Evolutionary conservation across 176 grass and related monocot species (phyloP).

Genomic region (Phoenix roebelenii): DNA sequence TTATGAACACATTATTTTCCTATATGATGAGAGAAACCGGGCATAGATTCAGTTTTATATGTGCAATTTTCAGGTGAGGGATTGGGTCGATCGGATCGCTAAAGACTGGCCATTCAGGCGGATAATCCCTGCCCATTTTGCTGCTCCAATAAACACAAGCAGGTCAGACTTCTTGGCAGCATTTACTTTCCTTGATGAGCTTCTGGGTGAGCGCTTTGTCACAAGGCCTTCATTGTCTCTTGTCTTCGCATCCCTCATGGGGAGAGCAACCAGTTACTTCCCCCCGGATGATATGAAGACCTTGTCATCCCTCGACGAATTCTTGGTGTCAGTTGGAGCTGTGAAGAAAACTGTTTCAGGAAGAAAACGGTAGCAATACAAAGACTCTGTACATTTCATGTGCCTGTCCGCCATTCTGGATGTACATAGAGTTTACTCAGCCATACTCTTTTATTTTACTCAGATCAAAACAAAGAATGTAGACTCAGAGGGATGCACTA

Average conservation of each 20-base stretch:
- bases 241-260: slow-evolving; percentile 68
- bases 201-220: slow-evolving; percentile 37
- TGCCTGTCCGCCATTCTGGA: too few relatives aligned
- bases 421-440: too few relatives aligned
- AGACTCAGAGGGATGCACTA: too few relatives aligned
- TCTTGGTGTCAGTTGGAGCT: slow-evolving; percentile 70
- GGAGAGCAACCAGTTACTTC: slow-evolving; percentile 62
- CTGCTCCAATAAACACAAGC: slow-evolving; percentile 45
- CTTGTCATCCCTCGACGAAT: slow-evolving; percentile 82
- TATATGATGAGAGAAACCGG: too few relatives aligned
- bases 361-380: slow-evolving; percentile 34
- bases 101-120: slow-evolving; percentile 48
- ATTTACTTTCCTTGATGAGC: slow-evolving; percentile 68
- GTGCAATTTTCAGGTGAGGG: slow-evolving; percentile 41
- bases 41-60: not conserved
- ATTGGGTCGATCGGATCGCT: slow-evolving; percentile 64
- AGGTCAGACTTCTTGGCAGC: slow-evolving; percentile 72
- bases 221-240: slow-evolving; percentile 35
- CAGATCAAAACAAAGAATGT: too few relatives aligned
- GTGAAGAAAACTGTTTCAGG: slow-evolving; percentile 82
- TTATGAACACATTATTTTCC: too few relatives aligned
- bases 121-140: slow-evolving; percentile 70
- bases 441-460: too few relatives aligned
- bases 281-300: slow-evolving; percentile 96
- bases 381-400: too few relatives aligned